Conservation (phyloP, 306 rosid genomes). For the Purshia tridentata region DNA sequence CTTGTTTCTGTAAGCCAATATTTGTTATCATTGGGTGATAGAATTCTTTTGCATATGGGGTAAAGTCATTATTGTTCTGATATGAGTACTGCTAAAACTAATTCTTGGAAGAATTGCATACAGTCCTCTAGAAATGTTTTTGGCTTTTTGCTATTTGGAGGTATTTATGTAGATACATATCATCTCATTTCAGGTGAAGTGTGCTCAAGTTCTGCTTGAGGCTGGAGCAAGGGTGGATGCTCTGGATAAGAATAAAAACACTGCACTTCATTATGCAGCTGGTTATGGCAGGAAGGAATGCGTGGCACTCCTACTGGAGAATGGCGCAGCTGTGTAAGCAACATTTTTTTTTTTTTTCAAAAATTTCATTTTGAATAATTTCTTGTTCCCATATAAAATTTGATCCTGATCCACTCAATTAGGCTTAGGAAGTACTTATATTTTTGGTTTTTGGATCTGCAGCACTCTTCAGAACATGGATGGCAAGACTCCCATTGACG, state of each 20-base stretch:
- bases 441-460: slow-evolving; percentile 30
- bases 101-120: not conserved
- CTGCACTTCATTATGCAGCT: slow-evolving; percentile 98
- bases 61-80: not conserved
- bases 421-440: not conserved
- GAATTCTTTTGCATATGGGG: not conserved
- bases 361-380: not conserved
- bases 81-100: not conserved
- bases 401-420: not conserved
- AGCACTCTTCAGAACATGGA: slow-evolving; percentile 96
- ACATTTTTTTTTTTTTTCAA: not conserved
- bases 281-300: slow-evolving; percentile 99
- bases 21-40: not conserved
- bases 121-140: not conserved
- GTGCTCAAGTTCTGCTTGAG: slow-evolving; percentile 93
- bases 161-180: not conserved
- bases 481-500: slow-evolving; percentile 96
- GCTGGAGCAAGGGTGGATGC: slow-evolving; percentile 97
- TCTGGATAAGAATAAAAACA: slow-evolving; percentile 92
- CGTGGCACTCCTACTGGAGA: slow-evolving; percentile 86
- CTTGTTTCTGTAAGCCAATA: not conserved
- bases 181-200: slow-evolving; percentile 66
- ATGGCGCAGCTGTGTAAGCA: slow-evolving; percentile 96
- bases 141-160: not conserved
- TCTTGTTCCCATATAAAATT: not conserved